phyloP scores from a whole-genome alignment of 192 early-diverging fungal species.

The Backusella westeae region DNA sequence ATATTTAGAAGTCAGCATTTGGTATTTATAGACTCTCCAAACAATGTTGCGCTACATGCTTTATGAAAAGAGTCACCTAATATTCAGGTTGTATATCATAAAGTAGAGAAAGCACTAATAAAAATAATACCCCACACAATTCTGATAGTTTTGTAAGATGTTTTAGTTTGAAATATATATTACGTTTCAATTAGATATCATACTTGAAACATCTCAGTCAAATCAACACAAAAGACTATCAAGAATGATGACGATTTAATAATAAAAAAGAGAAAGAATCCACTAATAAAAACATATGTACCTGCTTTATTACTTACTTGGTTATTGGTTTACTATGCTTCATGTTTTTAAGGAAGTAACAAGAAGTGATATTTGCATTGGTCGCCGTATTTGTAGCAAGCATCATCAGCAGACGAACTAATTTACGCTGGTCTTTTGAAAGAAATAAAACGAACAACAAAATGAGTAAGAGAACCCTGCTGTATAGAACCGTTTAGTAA shows the following conservation, averaged over 20 bases:
- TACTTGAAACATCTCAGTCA: neutral
- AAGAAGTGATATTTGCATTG: neutral
- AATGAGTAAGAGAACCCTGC: neutral
- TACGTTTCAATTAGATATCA: neutral
- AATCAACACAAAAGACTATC: neutral
- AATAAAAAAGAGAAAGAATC: neutral
- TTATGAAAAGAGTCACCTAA: no score
- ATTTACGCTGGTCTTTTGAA: neutral
- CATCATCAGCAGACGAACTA: neutral
- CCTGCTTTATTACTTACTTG: neutral
- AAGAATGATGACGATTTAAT: neutral
- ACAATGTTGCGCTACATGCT: no score
- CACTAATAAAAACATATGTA: no score
- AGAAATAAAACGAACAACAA: neutral
- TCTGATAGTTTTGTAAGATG: no score
- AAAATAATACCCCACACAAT: no score
- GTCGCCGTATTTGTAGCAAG: neutral
- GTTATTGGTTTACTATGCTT: no score
- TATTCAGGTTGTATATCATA: no score
- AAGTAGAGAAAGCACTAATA: no score
- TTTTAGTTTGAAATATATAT: no score
- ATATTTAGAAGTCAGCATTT: neutral
- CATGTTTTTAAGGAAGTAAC: neutral
- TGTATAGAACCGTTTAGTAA: neutral
- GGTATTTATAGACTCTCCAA: neutral